These are phyloP conservation scores for Adansonia digitata DNA, from an alignment of 345 rosid genomes.

Conservation along the genomic window DNA sequence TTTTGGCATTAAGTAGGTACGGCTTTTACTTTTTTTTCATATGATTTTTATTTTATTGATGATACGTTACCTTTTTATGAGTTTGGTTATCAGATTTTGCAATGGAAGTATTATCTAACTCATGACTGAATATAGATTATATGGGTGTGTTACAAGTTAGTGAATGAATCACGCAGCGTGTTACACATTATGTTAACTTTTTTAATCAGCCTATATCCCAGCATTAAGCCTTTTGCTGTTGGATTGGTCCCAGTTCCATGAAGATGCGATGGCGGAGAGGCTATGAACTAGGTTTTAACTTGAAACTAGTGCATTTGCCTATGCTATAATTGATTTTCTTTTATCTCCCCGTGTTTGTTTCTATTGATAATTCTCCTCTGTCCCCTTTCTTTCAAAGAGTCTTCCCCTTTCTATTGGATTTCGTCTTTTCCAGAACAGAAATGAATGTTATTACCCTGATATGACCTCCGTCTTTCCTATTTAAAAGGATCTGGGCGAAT, in stretches of 20 bases:
- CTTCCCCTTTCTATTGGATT: background rate
- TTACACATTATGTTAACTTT: background rate
- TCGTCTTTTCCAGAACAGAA: background rate
- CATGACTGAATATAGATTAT: background rate
- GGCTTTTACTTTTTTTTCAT: background rate
- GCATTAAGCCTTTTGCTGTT: background rate
- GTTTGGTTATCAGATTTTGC: background rate
- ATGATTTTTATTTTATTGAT: background rate
- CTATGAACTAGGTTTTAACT: background rate
- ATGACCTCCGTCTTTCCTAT: background rate
- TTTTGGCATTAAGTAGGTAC: background rate
- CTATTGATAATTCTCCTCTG: background rate
- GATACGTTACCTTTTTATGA: background rate
- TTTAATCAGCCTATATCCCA: too few relatives aligned
- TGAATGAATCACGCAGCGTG: background rate
- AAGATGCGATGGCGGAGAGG: background rate
- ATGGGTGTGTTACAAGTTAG: background rate
- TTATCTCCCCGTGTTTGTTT: background rate
- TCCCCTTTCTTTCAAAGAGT: background rate
- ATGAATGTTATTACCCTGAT: background rate
- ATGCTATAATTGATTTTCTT: background rate
- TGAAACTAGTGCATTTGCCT: background rate
- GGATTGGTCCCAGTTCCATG: background rate
- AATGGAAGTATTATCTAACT: background rate
- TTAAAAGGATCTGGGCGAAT: conserved; percentile 85